phyloP scores from a whole-genome alignment of 805 yeast species.

The Martiniozyma abietophila region DNA sequence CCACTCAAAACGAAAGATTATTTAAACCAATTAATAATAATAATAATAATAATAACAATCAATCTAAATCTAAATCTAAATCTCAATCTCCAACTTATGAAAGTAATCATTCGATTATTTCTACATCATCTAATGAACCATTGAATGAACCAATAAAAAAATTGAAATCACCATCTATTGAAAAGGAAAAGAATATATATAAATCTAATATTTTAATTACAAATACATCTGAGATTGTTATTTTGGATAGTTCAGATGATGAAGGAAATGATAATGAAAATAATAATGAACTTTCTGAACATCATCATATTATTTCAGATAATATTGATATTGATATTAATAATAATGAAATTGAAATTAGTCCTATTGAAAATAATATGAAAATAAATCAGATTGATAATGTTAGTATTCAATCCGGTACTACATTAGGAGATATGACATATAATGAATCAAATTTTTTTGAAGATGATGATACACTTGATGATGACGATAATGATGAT shows the following conservation, averaged over 20 bases:
- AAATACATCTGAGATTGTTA: no score
- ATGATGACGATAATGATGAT: constrained; percentile 5
- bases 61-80: background rate
- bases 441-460: constrained; percentile 4
- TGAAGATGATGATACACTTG: constrained; percentile 11
- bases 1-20: background rate
- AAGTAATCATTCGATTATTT: no score
- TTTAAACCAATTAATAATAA: background rate
- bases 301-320: constrained; percentile 7
- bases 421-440: constrained; percentile 7
- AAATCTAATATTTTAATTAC: constrained; percentile 6
- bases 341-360: constrained; percentile 12
- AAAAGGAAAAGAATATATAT: constrained; percentile 16
- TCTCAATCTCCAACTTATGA: background rate
- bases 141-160: constrained; percentile 1
- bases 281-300: constrained; percentile 4
- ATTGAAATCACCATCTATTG: constrained; percentile 1
- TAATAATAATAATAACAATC: no score
- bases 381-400: constrained; percentile 15
- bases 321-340: constrained; percentile 16
- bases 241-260: constrained; percentile 9
- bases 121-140: no score
- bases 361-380: no score
- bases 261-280: constrained; percentile 2
- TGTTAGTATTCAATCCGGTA: constrained; percentile 19